Percentiles rank a stretch among this genome's conserved stretches.
Conservation (phyloP, 1,284 basidiomycete genomes). For the Ceratorhiza oryzae-sativae region DNA sequence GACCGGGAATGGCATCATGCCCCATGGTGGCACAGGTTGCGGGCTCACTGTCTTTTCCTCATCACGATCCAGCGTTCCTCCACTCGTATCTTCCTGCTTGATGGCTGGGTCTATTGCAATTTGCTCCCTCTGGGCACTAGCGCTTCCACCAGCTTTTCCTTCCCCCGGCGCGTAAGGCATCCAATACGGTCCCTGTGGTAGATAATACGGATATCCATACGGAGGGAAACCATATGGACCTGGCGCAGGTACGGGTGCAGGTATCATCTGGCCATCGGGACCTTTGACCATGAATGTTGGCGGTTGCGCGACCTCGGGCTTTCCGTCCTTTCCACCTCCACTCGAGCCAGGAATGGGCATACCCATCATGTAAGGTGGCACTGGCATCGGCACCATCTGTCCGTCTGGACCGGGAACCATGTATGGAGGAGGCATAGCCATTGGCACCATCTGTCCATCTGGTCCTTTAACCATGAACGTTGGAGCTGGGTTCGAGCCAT, state of each 20-base stretch:
- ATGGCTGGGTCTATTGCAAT: not conserved
- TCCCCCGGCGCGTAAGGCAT: conserved; percentile 23
- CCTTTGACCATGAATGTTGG: conserved; percentile 29
- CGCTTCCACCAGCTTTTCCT: not conserved
- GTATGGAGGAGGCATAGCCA: conserved; percentile 24
- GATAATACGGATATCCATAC: conserved; percentile 33
- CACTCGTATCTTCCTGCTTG: conserved; percentile 15
- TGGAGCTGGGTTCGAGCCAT: conserved; percentile 8
- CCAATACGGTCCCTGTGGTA: conserved; percentile 33
- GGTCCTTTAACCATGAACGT: conserved; percentile 28
- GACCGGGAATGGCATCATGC: conserved; percentile 4
- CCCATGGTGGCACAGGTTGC: conserved; percentile 19
- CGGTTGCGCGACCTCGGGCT: conserved; percentile 11
- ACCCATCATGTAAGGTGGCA: conserved; percentile 33
- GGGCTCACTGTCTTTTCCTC: conserved; percentile 27
- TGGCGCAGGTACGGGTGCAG: conserved; percentile 9
- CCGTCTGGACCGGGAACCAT: conserved; percentile 32
- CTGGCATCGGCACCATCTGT: conserved; percentile 28
- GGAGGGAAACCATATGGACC: conserved; percentile 29
- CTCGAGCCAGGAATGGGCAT: not conserved
- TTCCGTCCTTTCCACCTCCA: conserved; percentile 29
- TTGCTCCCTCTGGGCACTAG: not conserved
- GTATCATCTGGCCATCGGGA: conserved; percentile 28
- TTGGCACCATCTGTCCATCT: conserved; percentile 30
- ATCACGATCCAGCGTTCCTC: not conserved